Evolutionary conservation across 768 basidiomycete species (phyloP).

Genomic region (Lactifluus piperatus): DNA sequence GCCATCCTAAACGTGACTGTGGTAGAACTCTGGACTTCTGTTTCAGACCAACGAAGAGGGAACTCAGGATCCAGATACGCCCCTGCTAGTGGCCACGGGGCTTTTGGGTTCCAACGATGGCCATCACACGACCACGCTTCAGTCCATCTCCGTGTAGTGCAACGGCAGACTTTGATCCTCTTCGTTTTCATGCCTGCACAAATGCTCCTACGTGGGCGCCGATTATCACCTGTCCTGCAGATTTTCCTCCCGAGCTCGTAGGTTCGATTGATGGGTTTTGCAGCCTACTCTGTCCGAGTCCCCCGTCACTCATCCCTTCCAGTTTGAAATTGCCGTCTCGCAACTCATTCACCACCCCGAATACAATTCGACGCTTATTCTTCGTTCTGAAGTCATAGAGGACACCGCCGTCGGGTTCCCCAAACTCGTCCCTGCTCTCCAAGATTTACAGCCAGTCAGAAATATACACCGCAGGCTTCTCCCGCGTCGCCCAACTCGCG

Average conservation of each 20-base stretch:
- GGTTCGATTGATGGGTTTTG: constrained; percentile 2
- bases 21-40: too few relatives aligned
- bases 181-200: neutral
- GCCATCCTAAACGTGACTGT: too few relatives aligned
- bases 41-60: too few relatives aligned
- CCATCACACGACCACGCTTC: constrained; percentile 1
- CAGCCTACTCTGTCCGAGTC: too few relatives aligned
- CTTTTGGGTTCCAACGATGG: neutral
- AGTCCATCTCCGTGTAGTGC: constrained; percentile 1
- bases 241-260: constrained; percentile 28
- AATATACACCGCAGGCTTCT: constrained; percentile 62
- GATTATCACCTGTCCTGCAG: constrained; percentile 26
- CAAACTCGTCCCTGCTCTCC: constrained; percentile 30
- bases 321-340: constrained; percentile 69
- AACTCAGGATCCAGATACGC: too few relatives aligned
- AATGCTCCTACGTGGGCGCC: constrained; percentile 24
- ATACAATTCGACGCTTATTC: constrained; percentile 84
- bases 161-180: neutral
- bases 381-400: constrained; percentile 65
- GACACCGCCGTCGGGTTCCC: constrained; percentile 28
- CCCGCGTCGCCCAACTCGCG: constrained; percentile 71
- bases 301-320: neutral
- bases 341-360: constrained; percentile 85
- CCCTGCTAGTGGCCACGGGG: too few relatives aligned
- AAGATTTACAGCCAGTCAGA: constrained; percentile 35